These are phyloP conservation scores for Penicillium chermesinum DNA, from an alignment of 495 filamentous ascomycete genomes.

Conservation along the genomic window DNA sequence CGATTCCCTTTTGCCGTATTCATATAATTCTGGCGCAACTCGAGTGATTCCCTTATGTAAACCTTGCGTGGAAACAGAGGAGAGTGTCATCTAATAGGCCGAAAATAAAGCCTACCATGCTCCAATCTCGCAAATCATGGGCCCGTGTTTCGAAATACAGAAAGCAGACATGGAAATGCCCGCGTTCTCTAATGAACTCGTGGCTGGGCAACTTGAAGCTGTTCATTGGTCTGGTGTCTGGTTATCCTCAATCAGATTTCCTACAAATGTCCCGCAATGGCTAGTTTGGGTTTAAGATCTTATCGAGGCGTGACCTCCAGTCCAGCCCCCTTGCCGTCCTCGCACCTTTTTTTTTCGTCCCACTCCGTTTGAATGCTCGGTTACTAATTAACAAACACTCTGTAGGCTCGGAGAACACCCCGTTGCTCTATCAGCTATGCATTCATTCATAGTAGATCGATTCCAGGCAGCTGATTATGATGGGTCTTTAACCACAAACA, in stretches of 20 bases:
- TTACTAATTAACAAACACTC: slow-evolving; percentile 29
- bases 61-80: slow-evolving; percentile 21
- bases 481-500: slow-evolving; percentile 55
- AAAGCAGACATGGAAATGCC: background rate
- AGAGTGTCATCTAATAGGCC: slow-evolving; percentile 24
- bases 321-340: no score
- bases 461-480: slow-evolving; percentile 61
- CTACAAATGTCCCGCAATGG: background rate
- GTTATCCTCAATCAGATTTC: background rate
- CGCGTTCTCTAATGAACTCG: background rate
- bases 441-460: slow-evolving; percentile 62
- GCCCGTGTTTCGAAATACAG: background rate
- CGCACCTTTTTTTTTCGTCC: slow-evolving; percentile 3
- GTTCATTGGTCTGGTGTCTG: background rate
- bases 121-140: background rate
- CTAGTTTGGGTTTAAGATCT: no score
- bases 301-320: no score
- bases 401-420: slow-evolving; percentile 54
- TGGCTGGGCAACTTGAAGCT: background rate
- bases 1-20: slow-evolving; percentile 25
- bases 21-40: slow-evolving; percentile 33
- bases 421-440: slow-evolving; percentile 50
- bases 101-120: slow-evolving; percentile 6
- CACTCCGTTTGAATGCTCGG: slow-evolving; percentile 6
- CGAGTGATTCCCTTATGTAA: slow-evolving; percentile 34